A percentile compares a stretch with the other conserved stretches of the same genome.
Conservation (phyloP, 768 basidiomycete species). For the Pleurotus salmoneostramineus region DNA sequence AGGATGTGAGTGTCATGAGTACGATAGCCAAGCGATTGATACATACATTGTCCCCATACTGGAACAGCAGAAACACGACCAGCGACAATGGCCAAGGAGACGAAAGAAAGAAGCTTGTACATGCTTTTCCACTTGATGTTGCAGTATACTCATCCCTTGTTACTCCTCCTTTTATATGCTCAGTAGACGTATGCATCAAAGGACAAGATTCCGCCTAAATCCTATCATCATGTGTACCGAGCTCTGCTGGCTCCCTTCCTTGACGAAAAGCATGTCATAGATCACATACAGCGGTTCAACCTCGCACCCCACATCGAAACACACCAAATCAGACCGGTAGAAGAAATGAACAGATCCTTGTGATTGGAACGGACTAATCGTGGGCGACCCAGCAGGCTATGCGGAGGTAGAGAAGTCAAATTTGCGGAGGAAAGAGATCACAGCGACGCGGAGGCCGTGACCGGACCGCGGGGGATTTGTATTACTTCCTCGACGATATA, state of each 20-base stretch:
- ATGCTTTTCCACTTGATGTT: constrained; percentile 8
- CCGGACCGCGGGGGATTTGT: too few relatives aligned
- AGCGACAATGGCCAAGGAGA: constrained; percentile 18
- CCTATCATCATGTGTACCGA: background rate
- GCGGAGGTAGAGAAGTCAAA: background rate
- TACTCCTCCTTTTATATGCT: background rate
- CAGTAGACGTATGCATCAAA: too few relatives aligned
- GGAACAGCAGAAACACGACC: constrained; percentile 20
- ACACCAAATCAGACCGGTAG: background rate
- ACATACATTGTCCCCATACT: constrained; percentile 27
- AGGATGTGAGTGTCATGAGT: constrained; percentile 2
- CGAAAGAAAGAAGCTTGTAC: constrained; percentile 21
- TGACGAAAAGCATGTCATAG: background rate
- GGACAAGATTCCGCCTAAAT: too few relatives aligned
- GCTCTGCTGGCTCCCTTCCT: background rate
- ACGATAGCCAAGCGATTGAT: background rate
- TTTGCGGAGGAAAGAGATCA: background rate
- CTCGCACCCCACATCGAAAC: background rate
- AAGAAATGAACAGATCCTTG: background rate
- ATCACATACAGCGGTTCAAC: background rate
- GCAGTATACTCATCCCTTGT: too few relatives aligned
- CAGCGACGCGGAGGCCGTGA: too few relatives aligned
- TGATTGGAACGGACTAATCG: background rate
- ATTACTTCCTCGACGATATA: too few relatives aligned
- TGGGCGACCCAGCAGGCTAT: background rate